Evolutionary conservation across 2,329 filamentous ascomycete species (phyloP), one percentile per base, ranked within the genome.

Genomic region (Calonectria henricotiae): DNA sequence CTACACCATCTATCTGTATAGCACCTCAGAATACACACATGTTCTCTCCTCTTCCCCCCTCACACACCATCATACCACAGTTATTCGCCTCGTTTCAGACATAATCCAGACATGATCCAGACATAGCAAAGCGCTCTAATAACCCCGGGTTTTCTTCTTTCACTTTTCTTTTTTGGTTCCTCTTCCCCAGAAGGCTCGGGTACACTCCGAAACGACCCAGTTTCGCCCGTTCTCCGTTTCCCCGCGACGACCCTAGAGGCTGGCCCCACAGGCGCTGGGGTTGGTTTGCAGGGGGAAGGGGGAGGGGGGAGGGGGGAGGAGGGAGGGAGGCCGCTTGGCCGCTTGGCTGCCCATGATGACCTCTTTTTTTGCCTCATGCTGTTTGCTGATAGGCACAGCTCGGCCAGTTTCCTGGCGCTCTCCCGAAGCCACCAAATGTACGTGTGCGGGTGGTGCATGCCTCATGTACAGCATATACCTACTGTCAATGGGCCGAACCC

Each of bases 201-300:
- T 68, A 65, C 65, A 46, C 65, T 67, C 67, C 68, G 71, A 65
- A 65, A 49, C 44, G 37, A 20, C 54, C 62, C 60, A 67, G 62
- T 63, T 37, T 37, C 51, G 20, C 39, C 60, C 67, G 30, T 55
- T 44, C 67, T 69, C 62, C 71, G 63, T 69, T 74, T 70, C 68
- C 70, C 70, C 73, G 68, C 73, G 67, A 69, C 62, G 27, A 30
- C 62, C 55, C 65, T 39, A 41, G 11, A 30, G 25, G 32, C 35
- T 20, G 15, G 55, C 55, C 55, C 55, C 55, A 60, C 55, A 6
- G 12, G 4, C 30, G 47, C 47, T 51, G 32, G 51, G 32, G 9
- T 27, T n/a, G n/a, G 13, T 43, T 6, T 8, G 8, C 13, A 41
- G 39, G 13, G 27, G 27, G 27, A 7, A 4, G 7, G 4, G 27